These are phyloP conservation scores for Hylodesmum podocarpum DNA, from an alignment of 306 rosid genomes.

Conservation along the genomic window DNA sequence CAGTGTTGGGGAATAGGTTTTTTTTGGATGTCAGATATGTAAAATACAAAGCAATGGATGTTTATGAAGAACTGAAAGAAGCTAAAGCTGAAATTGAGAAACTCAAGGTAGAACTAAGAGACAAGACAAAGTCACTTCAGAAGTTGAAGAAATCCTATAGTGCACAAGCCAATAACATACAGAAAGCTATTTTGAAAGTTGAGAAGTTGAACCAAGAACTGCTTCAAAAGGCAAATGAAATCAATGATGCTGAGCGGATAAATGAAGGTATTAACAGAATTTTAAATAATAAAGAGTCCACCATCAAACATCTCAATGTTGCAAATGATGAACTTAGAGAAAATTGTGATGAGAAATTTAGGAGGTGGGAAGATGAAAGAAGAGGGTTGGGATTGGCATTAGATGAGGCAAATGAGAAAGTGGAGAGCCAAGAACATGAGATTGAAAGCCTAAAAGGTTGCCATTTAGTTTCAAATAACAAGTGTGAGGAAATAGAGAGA, in stretches of 20 bases:
- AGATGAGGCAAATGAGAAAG: constrained; percentile 54
- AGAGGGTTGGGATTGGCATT: constrained; percentile 38
- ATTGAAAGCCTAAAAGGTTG: constrained; percentile 48
- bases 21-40: constrained; percentile 8
- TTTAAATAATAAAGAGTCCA: constrained; percentile 46
- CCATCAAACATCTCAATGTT: constrained; percentile 46
- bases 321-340: constrained; percentile 53
- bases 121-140: constrained; percentile 48
- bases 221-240: constrained; percentile 46
- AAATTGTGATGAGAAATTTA: constrained; percentile 43
- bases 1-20: constrained; percentile 13
- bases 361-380: constrained; percentile 48
- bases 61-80: constrained; percentile 56
- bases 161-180: constrained; percentile 42
- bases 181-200: constrained; percentile 48
- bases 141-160: constrained; percentile 52
- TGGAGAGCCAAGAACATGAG: constrained; percentile 50
- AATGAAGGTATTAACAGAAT: constrained; percentile 39
- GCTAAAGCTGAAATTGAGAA: constrained; percentile 65
- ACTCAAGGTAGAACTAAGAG: constrained; percentile 52
- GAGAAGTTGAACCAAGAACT: constrained; percentile 62
- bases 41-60: constrained; percentile 47
- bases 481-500: constrained; percentile 54
- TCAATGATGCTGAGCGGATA: constrained; percentile 28
- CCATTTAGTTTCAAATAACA: constrained; percentile 39